These are phyloP conservation scores for Arthrobotrys musiformis DNA, from an alignment of 2,329 filamentous ascomycete genomes.

Conservation along the genomic window DNA sequence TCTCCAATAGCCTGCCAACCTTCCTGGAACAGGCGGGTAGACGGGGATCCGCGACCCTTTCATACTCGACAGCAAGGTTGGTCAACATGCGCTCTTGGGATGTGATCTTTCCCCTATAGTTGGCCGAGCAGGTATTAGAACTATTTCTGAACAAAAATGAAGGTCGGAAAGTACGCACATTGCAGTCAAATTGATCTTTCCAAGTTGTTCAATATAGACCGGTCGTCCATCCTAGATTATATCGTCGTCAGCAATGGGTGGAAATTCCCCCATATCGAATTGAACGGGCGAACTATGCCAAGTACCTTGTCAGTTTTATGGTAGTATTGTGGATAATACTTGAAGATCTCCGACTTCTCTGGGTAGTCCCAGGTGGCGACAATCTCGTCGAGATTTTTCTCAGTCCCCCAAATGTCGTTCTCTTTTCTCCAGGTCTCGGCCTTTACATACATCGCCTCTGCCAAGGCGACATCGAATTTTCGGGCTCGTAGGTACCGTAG, in stretches of 20 bases:
- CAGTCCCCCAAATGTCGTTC: constrained; percentile 64
- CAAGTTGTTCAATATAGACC: constrained; percentile 95
- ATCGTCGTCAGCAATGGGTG: background rate
- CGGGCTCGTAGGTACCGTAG: constrained; percentile 91
- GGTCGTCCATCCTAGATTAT: constrained; percentile 83
- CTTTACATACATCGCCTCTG: constrained; percentile 93
- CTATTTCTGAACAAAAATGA: background rate
- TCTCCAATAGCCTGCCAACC: constrained; percentile 88
- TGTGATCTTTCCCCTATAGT: constrained; percentile 75
- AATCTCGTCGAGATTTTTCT: constrained; percentile 84
- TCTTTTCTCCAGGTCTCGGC: constrained; percentile 82
- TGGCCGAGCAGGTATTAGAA: background rate
- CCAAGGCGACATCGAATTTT: constrained; percentile 86
- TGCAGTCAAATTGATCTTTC: constrained; percentile 86
- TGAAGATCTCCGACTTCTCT: constrained; percentile 83
- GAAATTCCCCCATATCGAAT: background rate
- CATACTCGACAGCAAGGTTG: constrained; percentile 97
- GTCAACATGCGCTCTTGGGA: constrained; percentile 91
- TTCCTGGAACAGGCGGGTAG: constrained; percentile 96
- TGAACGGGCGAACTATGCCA: background rate
- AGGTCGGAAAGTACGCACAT: constrained; percentile 71
- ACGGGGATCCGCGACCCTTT: constrained; percentile 91
- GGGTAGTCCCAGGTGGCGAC: constrained; percentile 84
- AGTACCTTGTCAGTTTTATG: constrained; percentile 89
- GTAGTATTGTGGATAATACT: constrained; percentile 98